Conservation (phyloP, 768 basidiomycete genomes). For the Podaxis pistillaris region DNA sequence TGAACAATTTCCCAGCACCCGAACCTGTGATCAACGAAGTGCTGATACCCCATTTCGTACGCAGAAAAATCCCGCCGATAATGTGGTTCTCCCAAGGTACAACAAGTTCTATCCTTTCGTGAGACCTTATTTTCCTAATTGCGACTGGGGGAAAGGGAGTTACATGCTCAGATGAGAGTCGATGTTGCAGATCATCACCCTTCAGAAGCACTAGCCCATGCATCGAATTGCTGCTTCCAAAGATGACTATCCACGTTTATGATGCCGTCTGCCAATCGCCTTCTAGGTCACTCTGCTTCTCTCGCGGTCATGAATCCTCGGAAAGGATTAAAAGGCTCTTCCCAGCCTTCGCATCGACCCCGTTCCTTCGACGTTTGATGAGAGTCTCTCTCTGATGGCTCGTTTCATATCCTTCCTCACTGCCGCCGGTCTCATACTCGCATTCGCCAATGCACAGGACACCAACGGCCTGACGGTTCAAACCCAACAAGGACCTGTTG, state of each 20-base stretch:
- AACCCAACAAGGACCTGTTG: slow-evolving; percentile 31
- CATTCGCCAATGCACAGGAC: not conserved
- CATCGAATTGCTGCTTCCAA: not conserved
- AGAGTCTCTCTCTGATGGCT: not conserved
- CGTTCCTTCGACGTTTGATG: not conserved
- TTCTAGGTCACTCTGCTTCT: not conserved
- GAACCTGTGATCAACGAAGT: not conserved
- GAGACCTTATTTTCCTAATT: not conserved
- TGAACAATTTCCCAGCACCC: not conserved
- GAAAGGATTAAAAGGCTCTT: not conserved
- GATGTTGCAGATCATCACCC: not conserved
- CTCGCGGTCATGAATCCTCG: not conserved
- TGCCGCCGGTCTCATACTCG: not conserved
- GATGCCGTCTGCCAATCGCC: not conserved
- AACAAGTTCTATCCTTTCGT: not conserved
- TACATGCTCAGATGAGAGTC: not conserved
- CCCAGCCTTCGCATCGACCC: not conserved
- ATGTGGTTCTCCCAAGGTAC: not conserved
- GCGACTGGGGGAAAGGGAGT: not conserved
- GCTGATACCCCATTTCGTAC: not conserved
- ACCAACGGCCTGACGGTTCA: slow-evolving; percentile 23
- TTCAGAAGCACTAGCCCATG: no score
- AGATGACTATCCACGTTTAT: not conserved
- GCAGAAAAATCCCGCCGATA: not conserved
- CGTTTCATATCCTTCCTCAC: slow-evolving; percentile 3